Evolutionary conservation across 192 early-diverging fungal genomes (phyloP).

Genomic region (Gigaspora rosea): DNA sequence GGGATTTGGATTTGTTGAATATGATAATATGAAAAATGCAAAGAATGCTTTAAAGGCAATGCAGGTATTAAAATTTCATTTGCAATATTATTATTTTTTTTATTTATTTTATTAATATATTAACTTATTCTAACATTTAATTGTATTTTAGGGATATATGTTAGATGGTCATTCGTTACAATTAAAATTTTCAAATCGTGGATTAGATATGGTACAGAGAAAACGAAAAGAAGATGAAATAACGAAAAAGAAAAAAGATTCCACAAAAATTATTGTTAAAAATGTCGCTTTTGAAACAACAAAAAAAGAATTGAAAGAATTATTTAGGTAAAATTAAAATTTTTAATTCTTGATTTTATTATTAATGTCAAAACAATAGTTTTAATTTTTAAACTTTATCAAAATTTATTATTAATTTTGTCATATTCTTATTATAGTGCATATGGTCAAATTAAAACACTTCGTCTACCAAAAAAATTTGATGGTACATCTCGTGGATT

Average conservation of each 20-base stretch:
- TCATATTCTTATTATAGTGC: constrained; percentile 48
- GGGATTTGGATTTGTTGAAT: constrained; percentile 99
- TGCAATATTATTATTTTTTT: background rate
- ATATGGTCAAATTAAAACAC: constrained; percentile 93
- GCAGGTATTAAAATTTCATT: constrained; percentile 56
- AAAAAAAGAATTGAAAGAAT: constrained; percentile 86
- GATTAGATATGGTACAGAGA: constrained; percentile 23
- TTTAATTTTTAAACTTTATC: background rate
- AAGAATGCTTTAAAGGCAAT: constrained; percentile 81
- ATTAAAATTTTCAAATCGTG: constrained; percentile 84
- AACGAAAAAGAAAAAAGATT: constrained; percentile 56
- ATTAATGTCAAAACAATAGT: background rate
- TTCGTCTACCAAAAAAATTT: constrained; percentile 94
- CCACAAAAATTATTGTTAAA: constrained; percentile 88
- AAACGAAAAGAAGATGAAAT: constrained; percentile 42
- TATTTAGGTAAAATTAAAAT: constrained; percentile 70
- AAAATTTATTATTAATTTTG: background rate
- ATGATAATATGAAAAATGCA: constrained; percentile 78
- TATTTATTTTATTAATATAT: background rate
- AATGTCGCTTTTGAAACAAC: constrained; percentile 98
- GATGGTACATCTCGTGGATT: constrained; percentile 95
- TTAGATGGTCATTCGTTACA: constrained; percentile 89
- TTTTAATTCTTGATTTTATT: constrained; percentile 14
- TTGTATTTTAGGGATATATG: constrained; percentile 51
- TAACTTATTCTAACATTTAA: background rate